Evolutionary conservation across 192 early-diverging fungal genomes (phyloP).

Genomic region (Coemansia furcata): DNA sequence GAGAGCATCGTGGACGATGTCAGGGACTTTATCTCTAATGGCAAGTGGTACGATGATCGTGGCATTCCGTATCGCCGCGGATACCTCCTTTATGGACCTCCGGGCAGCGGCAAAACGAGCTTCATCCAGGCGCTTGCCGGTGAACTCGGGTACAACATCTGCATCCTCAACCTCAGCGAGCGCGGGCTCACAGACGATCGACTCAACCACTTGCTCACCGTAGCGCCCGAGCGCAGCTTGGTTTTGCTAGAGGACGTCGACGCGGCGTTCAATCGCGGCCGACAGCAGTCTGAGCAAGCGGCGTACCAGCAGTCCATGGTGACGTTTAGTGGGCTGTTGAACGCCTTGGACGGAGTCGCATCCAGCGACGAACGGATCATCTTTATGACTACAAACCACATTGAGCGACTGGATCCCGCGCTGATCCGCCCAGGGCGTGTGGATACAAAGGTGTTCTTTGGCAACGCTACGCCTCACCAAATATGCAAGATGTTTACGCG

Average conservation of each 20-base stretch:
- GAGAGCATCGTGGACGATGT: constrained; percentile 71
- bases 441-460: constrained; percentile 72
- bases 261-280: constrained; percentile 74
- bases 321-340: constrained; percentile 83
- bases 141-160: constrained; percentile 84
- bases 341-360: constrained; percentile 85
- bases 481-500: constrained; percentile 73
- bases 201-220: constrained; percentile 75
- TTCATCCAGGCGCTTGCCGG: constrained; percentile 90
- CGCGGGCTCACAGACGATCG: constrained; percentile 83
- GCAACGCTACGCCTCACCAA: constrained; percentile 67
- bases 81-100: constrained; percentile 84
- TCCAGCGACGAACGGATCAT: constrained; percentile 85
- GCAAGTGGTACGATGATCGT: constrained; percentile 78
- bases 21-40: constrained; percentile 72
- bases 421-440: constrained; percentile 80
- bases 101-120: constrained; percentile 89
- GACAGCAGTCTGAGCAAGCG: constrained; percentile 54
- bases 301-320: constrained; percentile 81
- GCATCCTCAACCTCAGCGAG: constrained; percentile 80
- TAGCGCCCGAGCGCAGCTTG: constrained; percentile 76
- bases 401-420: constrained; percentile 74
- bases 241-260: constrained; percentile 82
- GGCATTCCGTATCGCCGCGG: constrained; percentile 91
- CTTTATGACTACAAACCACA: constrained; percentile 90